Evolutionary conservation across 305 asterid species (phyloP), one percentile per base, ranked within the genome.

Genomic region (Solanum hybrid): DNA sequence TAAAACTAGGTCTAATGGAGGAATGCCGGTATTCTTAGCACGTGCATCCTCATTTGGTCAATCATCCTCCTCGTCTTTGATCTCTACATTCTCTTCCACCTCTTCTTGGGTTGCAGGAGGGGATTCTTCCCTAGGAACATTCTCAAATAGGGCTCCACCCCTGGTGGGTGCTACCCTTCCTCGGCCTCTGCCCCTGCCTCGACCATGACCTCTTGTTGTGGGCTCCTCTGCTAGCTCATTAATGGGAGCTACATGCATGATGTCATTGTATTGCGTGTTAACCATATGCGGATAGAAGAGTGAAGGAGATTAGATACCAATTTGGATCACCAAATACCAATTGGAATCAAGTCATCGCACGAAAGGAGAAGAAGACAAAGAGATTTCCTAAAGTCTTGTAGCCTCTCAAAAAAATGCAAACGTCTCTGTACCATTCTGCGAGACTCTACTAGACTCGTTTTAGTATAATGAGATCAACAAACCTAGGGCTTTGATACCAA

Each of bases 381-480:
- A 57, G 2, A 57, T 57, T 57, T 57, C 69, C 24, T 57, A 7
- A 18, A 18, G 69, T 57, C 24, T 57, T 57, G 24, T 57, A 57
- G 69, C 69, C 24, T 57, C 24, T 18, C 69, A 0, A 57, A 18
- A 18, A 18, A 57, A 57, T 57, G 10, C 1, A 7, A 0, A 57
- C 2, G 69, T 57, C 24, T 18, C 4, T 57, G 0, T 57, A 7
- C 69, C 69, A 7, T 57, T 57, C 0, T 0, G 0, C 24, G 6
- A 3, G 10, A 57, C 11, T 6, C 1, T 57, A 18, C 69, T 18
- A 18, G 69, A 57, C n/a, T 57, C 10, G 0, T 18, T 57, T 57
- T 57, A 0, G 4, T 57, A 57, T 20, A 7, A 18, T 20, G 24
- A 57, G 24, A 57, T 18, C 24, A 57, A 57, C 10, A 57, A 6